Percentiles rank a stretch among this genome's conserved stretches.
These are phyloP conservation scores for Ophiognomonia clavigignenti-juglandacearum DNA, from an alignment of 2,329 filamentous ascomycete genomes.

Conservation along the genomic window DNA sequence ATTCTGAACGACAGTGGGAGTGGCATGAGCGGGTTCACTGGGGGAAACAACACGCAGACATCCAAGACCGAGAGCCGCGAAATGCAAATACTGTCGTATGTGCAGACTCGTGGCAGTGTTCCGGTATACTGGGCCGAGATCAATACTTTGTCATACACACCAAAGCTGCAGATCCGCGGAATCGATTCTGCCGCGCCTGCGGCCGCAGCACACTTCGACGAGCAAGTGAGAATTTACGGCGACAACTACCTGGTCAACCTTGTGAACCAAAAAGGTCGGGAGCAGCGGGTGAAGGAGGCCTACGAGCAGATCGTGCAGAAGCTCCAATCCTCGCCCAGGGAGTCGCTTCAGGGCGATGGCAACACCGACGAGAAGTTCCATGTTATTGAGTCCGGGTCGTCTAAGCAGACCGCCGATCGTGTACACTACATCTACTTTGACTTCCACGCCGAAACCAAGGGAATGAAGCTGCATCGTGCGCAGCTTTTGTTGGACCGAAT, in stretches of 20 bases:
- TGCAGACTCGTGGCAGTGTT: constrained; percentile 94
- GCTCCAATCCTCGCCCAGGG: constrained; percentile 64
- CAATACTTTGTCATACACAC: constrained; percentile 87
- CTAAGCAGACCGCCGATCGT: constrained; percentile 64
- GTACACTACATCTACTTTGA: constrained; percentile 98
- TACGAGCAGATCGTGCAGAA: constrained; percentile 86
- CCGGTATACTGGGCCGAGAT: constrained; percentile 96
- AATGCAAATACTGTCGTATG: constrained; percentile 86
- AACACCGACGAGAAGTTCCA: constrained; percentile 78
- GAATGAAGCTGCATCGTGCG: constrained; percentile 86
- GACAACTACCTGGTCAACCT: constrained; percentile 97
- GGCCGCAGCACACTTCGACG: constrained; percentile 81
- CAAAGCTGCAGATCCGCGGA: constrained; percentile 80
- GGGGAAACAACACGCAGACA: constrained; percentile 70
- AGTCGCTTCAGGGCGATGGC: constrained; percentile 60
- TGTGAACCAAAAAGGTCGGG: constrained; percentile 92
- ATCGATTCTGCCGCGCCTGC: constrained; percentile 76
- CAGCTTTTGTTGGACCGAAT: constrained; percentile 81
- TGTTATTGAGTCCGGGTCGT: constrained; percentile 61
- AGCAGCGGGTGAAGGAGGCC: constrained; percentile 82
- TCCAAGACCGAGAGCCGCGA: constrained; percentile 66
- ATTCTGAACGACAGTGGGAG: constrained; percentile 78
- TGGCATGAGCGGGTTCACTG: constrained; percentile 74
- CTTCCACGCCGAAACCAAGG: constrained; percentile 97
- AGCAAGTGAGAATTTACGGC: constrained; percentile 90